Conservation (phyloP, 768 basidiomycete genomes). For the Inosperma sp. region DNA sequence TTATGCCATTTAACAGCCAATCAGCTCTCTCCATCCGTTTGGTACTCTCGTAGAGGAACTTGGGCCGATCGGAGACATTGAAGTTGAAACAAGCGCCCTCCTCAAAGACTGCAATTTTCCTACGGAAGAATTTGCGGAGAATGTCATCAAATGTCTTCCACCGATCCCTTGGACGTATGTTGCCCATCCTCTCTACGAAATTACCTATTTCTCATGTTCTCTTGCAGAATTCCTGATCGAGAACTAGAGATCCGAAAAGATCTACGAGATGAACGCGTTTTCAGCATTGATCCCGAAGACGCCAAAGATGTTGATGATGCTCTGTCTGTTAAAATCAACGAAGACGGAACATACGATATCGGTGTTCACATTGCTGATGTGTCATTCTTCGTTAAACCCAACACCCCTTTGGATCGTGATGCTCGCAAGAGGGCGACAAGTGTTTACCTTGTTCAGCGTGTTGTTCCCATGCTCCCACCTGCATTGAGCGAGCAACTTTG, state of each 20-base stretch:
- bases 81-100: constrained; percentile 95
- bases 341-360: constrained; percentile 89
- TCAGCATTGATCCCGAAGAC: constrained; percentile 87
- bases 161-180: constrained; percentile 87
- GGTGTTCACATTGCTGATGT: constrained; percentile 97
- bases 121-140: constrained; percentile 93
- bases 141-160: constrained; percentile 91
- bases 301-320: constrained; percentile 97
- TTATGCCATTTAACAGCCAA: constrained; percentile 47
- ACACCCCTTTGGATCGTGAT: constrained; percentile 96
- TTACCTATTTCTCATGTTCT: constrained; percentile 4
- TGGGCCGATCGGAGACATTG: constrained; percentile 96
- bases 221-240: constrained; percentile 75
- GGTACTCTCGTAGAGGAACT: constrained; percentile 97
- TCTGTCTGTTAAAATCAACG: constrained; percentile 80
- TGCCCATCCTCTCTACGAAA: neutral
- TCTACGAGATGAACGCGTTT: constrained; percentile 76
- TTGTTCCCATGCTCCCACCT: constrained; percentile 96
- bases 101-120: constrained; percentile 99
- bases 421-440: constrained; percentile 96
- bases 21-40: constrained; percentile 97
- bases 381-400: constrained; percentile 90
- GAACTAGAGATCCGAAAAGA: constrained; percentile 88
- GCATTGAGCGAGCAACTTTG: constrained; percentile 90
- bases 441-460: constrained; percentile 94